Conservation (phyloP, 2,329 filamentous ascomycete genomes). For the Epichloe gansuensis region DNA sequence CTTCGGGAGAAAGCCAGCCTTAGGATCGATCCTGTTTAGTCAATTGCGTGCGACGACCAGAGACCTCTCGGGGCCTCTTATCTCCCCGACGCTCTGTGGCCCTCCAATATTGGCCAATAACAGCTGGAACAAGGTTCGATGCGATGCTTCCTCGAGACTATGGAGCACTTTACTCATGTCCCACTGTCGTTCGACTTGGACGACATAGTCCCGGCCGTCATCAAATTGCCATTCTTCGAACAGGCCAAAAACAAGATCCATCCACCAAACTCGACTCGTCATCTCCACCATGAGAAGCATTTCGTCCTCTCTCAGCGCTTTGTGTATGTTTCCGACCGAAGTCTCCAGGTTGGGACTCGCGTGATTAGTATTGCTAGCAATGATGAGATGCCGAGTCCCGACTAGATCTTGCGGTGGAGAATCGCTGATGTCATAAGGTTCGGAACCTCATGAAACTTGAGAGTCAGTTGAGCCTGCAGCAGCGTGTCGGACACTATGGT, state of each 20-base stretch:
- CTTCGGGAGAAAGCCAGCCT: too few relatives aligned
- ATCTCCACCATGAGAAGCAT: slow-evolving; percentile 9
- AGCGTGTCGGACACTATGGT: background rate
- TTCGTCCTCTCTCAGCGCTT: background rate
- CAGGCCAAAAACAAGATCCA: slow-evolving; percentile 21
- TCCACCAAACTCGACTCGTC: slow-evolving; percentile 10
- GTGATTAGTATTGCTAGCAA: slow-evolving; percentile 24
- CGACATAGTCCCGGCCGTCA: slow-evolving; percentile 5
- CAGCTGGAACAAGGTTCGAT: too few relatives aligned
- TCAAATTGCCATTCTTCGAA: slow-evolving; percentile 24
- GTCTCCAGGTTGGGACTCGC: slow-evolving; percentile 13
- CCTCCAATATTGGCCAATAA: too few relatives aligned
- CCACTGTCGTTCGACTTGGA: slow-evolving; percentile 5
- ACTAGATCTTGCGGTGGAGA: slow-evolving; percentile 7
- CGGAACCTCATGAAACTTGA: background rate
- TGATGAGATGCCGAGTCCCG: slow-evolving; percentile 17
- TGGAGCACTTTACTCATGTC: too few relatives aligned
- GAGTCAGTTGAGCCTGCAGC: background rate
- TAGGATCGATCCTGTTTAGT: too few relatives aligned
- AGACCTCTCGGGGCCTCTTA: too few relatives aligned
- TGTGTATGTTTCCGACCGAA: background rate
- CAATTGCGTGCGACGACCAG: too few relatives aligned
- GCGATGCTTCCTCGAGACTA: too few relatives aligned
- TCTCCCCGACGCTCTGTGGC: too few relatives aligned
- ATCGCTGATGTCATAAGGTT: background rate